A percentile compares a stretch with the other conserved stretches of the same genome.
These are phyloP conservation scores for Tanozyma kutaoensis DNA, from an alignment of 805 yeast genomes.

Conservation along the genomic window DNA sequence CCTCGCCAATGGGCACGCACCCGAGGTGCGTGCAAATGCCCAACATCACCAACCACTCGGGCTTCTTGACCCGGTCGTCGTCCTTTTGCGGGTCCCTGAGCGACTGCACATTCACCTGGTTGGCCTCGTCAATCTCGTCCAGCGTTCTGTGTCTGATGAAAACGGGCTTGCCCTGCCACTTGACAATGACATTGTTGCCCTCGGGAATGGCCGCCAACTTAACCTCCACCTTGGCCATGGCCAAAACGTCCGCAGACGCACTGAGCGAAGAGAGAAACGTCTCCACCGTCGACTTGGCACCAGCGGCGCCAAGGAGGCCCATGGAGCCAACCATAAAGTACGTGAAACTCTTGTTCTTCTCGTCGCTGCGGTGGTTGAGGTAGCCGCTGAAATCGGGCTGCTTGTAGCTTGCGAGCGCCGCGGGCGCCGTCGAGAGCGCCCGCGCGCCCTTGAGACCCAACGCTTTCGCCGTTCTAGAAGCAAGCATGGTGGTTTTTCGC, in stretches of 20 bases:
- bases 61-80: constrained; percentile 86
- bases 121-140: constrained; percentile 90
- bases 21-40: constrained; percentile 99
- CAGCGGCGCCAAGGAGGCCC: constrained; percentile 83
- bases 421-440: too few relatives aligned
- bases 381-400: constrained; percentile 84
- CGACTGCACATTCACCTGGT: constrained; percentile 55
- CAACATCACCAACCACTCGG: constrained; percentile 97
- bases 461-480: too few relatives aligned
- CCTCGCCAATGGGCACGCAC: constrained; percentile 99
- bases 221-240: constrained; percentile 99
- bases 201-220: constrained; percentile 86
- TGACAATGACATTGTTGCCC: constrained; percentile 95
- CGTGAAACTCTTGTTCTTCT: constrained; percentile 65
- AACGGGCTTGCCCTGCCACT: constrained; percentile 99
- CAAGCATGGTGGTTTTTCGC: too few relatives aligned
- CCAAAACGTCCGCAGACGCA: constrained; percentile 97
- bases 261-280: constrained; percentile 86
- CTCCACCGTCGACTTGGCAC: constrained; percentile 93
- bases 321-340: constrained; percentile 97
- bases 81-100: constrained; percentile 95
- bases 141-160: constrained; percentile 98
- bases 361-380: constrained; percentile 61
- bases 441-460: too few relatives aligned
- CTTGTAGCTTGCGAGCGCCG: too few relatives aligned